Conservation (phyloP, 495 filamentous ascomycete species). For the Penicillium daleae region DNA sequence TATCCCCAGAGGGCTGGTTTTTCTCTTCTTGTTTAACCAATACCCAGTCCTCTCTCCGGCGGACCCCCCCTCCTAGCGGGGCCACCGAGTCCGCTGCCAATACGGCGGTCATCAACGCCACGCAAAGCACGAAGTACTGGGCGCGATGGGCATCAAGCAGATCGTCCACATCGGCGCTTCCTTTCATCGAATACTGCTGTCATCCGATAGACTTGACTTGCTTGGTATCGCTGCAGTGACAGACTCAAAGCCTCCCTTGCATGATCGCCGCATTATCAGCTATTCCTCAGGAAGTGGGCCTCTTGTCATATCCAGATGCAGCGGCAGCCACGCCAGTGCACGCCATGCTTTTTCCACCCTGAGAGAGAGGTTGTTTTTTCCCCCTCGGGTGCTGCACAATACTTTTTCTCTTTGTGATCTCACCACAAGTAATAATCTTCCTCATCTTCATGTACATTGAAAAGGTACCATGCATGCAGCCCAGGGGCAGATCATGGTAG, state of each 20-base stretch:
- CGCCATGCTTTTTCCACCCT: constrained; percentile 2
- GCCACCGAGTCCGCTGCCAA: background rate
- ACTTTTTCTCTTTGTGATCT: background rate
- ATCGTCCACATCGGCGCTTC: background rate
- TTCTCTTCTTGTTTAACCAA: background rate
- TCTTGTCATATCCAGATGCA: constrained; percentile 28
- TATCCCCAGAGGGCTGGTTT: background rate
- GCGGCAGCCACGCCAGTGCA: constrained; percentile 15
- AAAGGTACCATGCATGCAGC: constrained; percentile 10
- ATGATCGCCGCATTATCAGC: constrained; percentile 21
- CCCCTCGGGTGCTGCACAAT: background rate
- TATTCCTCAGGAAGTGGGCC: constrained; percentile 14
- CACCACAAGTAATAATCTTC: background rate
- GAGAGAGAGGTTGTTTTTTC: background rate
- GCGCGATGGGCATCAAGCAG: background rate
- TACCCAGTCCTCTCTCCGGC: background rate
- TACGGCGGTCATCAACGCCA: background rate
- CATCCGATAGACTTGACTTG: background rate
- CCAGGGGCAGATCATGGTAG: constrained; percentile 1
- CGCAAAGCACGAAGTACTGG: background rate
- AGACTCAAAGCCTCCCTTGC: constrained; percentile 26
- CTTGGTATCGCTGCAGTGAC: background rate
- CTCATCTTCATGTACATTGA: background rate
- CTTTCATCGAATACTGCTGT: background rate
- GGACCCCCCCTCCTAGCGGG: background rate